Conservation (phyloP, 176 grass and related monocot species). For the Raddia guianensis region DNA sequence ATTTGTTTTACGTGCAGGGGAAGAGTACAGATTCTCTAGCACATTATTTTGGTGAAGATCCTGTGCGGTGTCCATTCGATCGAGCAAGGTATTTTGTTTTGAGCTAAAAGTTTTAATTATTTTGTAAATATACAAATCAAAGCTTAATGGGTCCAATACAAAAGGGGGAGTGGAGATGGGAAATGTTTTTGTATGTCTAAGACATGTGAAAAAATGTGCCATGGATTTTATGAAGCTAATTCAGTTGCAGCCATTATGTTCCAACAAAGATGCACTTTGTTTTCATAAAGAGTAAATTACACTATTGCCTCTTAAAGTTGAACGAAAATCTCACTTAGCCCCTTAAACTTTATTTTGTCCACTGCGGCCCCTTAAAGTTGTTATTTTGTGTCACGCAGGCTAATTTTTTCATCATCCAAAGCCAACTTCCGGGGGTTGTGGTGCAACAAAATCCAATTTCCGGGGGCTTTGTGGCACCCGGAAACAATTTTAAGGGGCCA, state of each 20-base stretch:
- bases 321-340: too few species aligned
- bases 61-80: conserved; percentile 84
- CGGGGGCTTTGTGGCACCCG: too few species aligned
- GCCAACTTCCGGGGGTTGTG: too few species aligned
- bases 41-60: conserved; percentile 98
- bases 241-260: conserved; percentile 23
- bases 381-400: too few species aligned
- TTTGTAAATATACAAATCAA: conserved; percentile 18
- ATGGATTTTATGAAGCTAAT: conserved; percentile 24
- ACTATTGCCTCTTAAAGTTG: too few species aligned
- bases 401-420: too few species aligned
- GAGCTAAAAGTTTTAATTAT: conserved; percentile 22
- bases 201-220: conserved; percentile 13
- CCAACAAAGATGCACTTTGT: neutral
- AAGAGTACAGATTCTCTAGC: conserved; percentile 82
- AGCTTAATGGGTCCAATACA: neutral
- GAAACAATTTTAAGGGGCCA: too few species aligned
- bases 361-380: too few species aligned
- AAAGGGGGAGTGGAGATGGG: conserved; percentile 15
- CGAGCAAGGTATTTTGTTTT: conserved; percentile 82
- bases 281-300: too few species aligned
- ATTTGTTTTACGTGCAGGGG: conserved; percentile 55
- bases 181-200: neutral
- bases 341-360: too few species aligned
- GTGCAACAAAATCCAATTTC: too few species aligned